Conservation (phyloP, 1,284 basidiomycete genomes). For the Xerocomus cyaneibrunnescens region DNA sequence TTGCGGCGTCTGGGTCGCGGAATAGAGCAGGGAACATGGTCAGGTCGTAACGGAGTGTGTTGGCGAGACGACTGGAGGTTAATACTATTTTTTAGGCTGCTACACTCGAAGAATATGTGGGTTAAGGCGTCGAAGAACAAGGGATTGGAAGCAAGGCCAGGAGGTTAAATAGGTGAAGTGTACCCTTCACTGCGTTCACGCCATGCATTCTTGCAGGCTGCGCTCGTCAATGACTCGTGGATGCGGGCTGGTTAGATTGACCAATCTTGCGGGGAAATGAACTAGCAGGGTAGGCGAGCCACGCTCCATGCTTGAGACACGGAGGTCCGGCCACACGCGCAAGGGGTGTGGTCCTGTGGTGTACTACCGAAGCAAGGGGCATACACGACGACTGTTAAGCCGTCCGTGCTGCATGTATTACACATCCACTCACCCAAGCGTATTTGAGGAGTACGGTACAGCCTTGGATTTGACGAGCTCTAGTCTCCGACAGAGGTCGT, state of each 20-base stretch:
- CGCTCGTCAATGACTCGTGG: conserved; percentile 32
- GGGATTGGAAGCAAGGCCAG: conserved; percentile 40
- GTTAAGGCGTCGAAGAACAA: conserved; percentile 46
- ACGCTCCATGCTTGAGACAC: conserved; percentile 25
- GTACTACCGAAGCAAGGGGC: conserved; percentile 13
- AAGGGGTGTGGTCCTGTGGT: conserved; percentile 23
- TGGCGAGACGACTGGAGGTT: conserved; percentile 35
- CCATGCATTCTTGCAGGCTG: conserved; percentile 23
- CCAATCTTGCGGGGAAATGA: conserved; percentile 28
- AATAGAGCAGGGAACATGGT: conserved; percentile 57
- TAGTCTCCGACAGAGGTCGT: not conserved
- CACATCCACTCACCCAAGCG: conserved; percentile 17
- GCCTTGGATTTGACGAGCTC: conserved; percentile 7
- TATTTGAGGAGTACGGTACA: conserved; percentile 11
- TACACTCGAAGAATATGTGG: conserved; percentile 36
- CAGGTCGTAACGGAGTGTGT: conserved; percentile 47
- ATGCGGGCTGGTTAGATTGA: conserved; percentile 31
- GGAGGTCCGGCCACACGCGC: conserved; percentile 28
- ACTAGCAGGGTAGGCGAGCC: conserved; percentile 24
- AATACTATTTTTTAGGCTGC: conserved; percentile 29
- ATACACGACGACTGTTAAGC: conserved; percentile 7
- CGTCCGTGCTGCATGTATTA: conserved; percentile 11
- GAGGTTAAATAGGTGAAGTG: conserved; percentile 25
- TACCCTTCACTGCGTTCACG: conserved; percentile 35
- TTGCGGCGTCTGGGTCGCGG: conserved; percentile 59